Evolutionary conservation across 2,329 filamentous ascomycete species (phyloP), one percentile per base, ranked within the genome.

Genomic region (Pseudopyrenochaeta lycopersici): DNA sequence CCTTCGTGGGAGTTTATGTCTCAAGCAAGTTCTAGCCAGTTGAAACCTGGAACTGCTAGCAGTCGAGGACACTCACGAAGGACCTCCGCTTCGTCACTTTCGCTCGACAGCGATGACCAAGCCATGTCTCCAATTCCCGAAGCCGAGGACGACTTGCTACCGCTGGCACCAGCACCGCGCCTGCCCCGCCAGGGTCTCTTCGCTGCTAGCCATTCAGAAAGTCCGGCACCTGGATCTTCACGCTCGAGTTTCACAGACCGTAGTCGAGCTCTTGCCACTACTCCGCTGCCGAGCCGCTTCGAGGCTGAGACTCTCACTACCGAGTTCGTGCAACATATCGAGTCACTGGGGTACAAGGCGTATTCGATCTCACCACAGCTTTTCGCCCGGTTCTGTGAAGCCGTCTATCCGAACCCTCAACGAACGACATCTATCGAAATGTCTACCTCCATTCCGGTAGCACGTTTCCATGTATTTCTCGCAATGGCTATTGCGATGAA

Each of bases 401-500:
- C 60, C 23, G 72, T 74, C 11, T 74, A 74, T 42, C 70, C 72
- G 1, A 71, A 69, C 31, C 47, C 65, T 0, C 65, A 68, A 41
- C 64, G 57, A 14, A 44, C 62, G 1, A 51, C 60, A 0, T 48
- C 62, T 2, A 40, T 63, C 11, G 56, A 68, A 7, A 46, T 59
- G 4, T 56, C 63, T 3, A 59, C 64, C 2, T 73, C 72, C 0
- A 63, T 69, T 23, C 54, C 62, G 6, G 74, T 75, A 70, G 73
- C 70, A 0, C 63, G 73, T 11, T 75, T 74, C 40, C 71, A 73
- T 33, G 71, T 75, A 11, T 75, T 75, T 46, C 60, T 74, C 32
- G 68, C 71, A 9, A 74, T 74, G 73, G 70, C 73, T 0, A 63
- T 72, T 20, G 71, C 70, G 2, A 73, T 74, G 72, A 74, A 74